Evolutionary conservation across 768 basidiomycete species (phyloP).

Genomic region (Collybia sordida): DNA sequence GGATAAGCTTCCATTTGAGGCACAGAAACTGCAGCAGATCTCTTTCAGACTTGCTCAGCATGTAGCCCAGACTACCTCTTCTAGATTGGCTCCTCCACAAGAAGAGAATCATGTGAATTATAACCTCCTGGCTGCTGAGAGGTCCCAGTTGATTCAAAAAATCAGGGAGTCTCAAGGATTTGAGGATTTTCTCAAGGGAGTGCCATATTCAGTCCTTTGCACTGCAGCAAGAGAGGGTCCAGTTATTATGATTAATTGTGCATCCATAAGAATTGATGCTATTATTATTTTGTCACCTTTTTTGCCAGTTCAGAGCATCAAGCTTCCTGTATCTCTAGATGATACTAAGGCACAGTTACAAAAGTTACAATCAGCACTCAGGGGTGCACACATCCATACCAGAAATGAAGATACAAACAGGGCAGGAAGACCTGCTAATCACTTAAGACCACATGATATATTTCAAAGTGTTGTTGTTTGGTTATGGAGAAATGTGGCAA

Average conservation of each 20-base stretch:
- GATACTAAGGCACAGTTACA: neutral
- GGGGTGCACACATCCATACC: neutral
- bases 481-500: conserved; percentile 5
- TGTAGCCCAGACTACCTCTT: neutral
- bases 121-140: conserved; percentile 2
- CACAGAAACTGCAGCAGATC: conserved; percentile 1
- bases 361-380: conserved; percentile 3
- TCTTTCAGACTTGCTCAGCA: neutral
- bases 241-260: conserved; percentile 14
- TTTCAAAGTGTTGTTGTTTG: conserved; percentile 9
- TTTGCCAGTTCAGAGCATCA: conserved; percentile 5
- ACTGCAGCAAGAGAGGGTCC: conserved; percentile 12
- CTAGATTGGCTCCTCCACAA: neutral
- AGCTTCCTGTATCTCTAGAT: conserved; percentile 2
- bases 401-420: neutral
- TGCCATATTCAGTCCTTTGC: conserved; percentile 2
- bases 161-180: conserved; percentile 12
- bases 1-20: neutral
- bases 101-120: neutral
- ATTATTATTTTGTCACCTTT: conserved; percentile 9
- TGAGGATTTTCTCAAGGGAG: conserved; percentile 9
- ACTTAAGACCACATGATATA: neutral
- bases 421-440: neutral
- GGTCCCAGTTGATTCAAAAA: conserved; percentile 5
- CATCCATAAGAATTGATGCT: conserved; percentile 11